Base-by-base conservation (phyloP, 129 eudicot species). In the Pittosporum tobira region DNA sequence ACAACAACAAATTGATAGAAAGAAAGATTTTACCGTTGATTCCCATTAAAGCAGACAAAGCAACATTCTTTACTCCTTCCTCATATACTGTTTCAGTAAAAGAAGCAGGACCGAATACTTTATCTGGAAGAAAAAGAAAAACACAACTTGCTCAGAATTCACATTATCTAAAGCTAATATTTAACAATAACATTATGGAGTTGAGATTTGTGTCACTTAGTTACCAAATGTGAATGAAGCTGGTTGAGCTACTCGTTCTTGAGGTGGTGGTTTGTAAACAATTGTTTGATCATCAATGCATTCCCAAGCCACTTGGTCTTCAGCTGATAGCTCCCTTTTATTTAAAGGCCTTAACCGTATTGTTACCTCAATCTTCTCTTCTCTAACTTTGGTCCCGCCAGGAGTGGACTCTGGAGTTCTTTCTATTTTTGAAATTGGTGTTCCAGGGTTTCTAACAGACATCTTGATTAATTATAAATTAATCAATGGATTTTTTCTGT, bases 361-460 rank as follows among this genome's bases (percentile, higher is more conserved):
- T 0, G 99, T 87, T 45, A 93, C 99, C n/a, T 83, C 88, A 14
- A 93, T 93, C 59, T 93, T 93, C 71, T 93, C 99, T 77, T 93
- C 99, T 40, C 73, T 77, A 5, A 68, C 73, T 74, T 81, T 69
- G 47, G 81, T 67, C 19, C 96, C 96, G 13, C 98, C 96, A 8
- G 94, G 95, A 3, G 95, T 87, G 19, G 85, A 75, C 67, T 64
- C 79, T 3, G 91, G 95, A 27, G 93, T 82, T 66, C 85, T 73
- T 23, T 89, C 93, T 15, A 79, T 75, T 59, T 79, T 89, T n/a
- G 94, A 71, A 77, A 62, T 74, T 19, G 98, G 94, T 1, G 96
- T 84, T 50, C 83, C 71, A 2, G 94, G 94, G 52, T 70, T 79
- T 72, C 67, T 88, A 43, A 71, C 56, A 10, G 85, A 72, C 90